These are phyloP conservation scores for Manihot esculenta DNA, from an alignment of 441 rosid genomes.

Conservation along the genomic window DNA sequence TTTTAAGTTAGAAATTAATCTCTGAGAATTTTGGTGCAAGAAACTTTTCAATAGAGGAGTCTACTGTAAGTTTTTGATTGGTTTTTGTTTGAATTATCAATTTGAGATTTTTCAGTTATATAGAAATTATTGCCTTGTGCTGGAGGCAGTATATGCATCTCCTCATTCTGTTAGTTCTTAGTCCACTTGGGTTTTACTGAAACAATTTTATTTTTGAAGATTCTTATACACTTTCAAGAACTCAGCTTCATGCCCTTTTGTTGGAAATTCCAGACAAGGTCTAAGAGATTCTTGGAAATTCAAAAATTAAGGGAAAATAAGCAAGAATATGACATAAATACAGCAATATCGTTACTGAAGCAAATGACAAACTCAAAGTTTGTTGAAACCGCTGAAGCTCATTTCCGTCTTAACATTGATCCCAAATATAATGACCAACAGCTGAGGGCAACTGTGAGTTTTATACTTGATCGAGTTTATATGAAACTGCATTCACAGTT, in stretches of 20 bases:
- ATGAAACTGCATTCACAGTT: neutral
- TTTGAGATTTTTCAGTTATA: neutral
- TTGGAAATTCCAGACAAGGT: constrained; percentile 77
- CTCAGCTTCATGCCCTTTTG: constrained; percentile 17
- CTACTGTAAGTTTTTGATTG: neutral
- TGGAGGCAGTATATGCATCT: neutral
- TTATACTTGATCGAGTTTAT: constrained; percentile 9
- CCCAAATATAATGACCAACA: constrained; percentile 98
- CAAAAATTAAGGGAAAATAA: constrained; percentile 91
- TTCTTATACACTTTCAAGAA: constrained; percentile 16
- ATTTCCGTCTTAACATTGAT: constrained; percentile 96
- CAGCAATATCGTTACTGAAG: constrained; percentile 85
- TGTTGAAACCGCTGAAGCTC: constrained; percentile 94
- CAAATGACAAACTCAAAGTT: constrained; percentile 72
- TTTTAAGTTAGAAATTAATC: neutral
- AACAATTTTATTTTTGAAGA: constrained; percentile 8
- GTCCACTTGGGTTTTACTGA: no score
- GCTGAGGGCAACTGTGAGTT: constrained; percentile 87
- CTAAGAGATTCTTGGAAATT: constrained; percentile 98
- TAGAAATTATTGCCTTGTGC: neutral
- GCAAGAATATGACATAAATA: constrained; percentile 65
- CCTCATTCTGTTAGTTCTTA: neutral
- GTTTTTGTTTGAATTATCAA: neutral
- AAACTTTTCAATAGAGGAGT: constrained; percentile 2
- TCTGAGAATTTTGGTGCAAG: neutral